Evolutionary conservation across 2,329 filamentous ascomycete genomes (phyloP), one percentile per base, ranked within the genome.

Genomic region (Monilinia vaccinii-corymbosi): DNA sequence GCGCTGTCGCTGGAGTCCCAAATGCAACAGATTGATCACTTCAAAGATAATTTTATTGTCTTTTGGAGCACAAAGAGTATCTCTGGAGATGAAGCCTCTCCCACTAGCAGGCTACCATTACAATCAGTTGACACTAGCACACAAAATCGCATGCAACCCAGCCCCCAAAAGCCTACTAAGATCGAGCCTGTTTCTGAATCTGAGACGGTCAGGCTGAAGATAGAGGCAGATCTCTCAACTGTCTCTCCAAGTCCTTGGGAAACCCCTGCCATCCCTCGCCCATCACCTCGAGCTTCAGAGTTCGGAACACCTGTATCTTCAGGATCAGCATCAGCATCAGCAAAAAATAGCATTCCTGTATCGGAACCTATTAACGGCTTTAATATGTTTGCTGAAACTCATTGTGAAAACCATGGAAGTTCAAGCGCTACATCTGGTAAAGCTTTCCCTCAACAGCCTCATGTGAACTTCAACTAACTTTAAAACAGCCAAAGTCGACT

Each of bases 11-110:
- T 21, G 21, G 32, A 36, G 45, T 38, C 14, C 7, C 32, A 49
- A 13, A 58, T 61, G 53, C 25, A 31, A 11, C 21, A 58, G 9
- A 23, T 61, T 4, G 58, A 61, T 23, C 25, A 57, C 10, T 61
- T 61, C 42, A 23, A 32, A 5, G 59, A 61, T 25, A 31, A 46
- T 23, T 16, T 51, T 8, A 45, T 61, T 21, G 18, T 61, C 10
- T 61, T 61, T 28, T 60, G 36, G 45, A 49, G 44, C 32, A 57
- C 36, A 5, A 46, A 7, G 8, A 28, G 23, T 57, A 13, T 16
- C 1, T 31, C 32, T 31, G 53, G 9, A 38, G 40, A n/a, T 2
- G 14, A 23, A 18, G 9, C 18, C 14, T 11, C 40, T 21, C 14
- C 36, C 16, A 25, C n/a, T 31, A 42, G n/a, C 11, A 42, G 28